A percentile compares a stretch with the other conserved stretches of the same genome.
These are phyloP conservation scores for Pseudozyma tsukubaensis DNA, from an alignment of 1,284 basidiomycete species.

Conservation along the genomic window DNA sequence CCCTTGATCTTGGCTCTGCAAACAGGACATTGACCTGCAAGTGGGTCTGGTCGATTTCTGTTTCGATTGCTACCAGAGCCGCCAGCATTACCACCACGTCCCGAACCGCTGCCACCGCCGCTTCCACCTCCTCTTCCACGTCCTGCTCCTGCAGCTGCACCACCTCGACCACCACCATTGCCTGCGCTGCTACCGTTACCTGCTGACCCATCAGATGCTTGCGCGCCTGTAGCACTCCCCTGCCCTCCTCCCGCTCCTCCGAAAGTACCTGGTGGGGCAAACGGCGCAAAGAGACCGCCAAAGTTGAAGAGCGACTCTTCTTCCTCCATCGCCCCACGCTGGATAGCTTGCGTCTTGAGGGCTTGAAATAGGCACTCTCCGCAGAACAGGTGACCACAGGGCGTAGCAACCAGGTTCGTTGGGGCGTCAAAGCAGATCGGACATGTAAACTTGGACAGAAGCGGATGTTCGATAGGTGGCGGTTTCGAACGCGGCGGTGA, in stretches of 20 bases:
- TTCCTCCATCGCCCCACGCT: conserved; percentile 45
- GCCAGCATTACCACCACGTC: conserved; percentile 15
- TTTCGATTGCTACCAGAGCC: background rate
- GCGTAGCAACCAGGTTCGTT: conserved; percentile 45
- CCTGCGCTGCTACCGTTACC: conserved; percentile 3
- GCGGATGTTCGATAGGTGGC: conserved; percentile 45
- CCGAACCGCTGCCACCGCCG: conserved; percentile 11
- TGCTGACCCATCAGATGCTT: too few species aligned
- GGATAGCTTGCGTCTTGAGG: conserved; percentile 49
- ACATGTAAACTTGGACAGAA: conserved; percentile 58
- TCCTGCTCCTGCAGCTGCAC: conserved; percentile 11
- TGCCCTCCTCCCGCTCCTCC: conserved; percentile 10
- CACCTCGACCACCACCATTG: conserved; percentile 7
- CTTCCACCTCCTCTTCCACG: conserved; percentile 20
- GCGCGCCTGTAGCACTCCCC: background rate
- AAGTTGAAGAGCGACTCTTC: conserved; percentile 21
- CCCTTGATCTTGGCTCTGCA: conserved; percentile 58
- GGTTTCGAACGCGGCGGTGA: conserved; percentile 48
- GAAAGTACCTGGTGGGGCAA: conserved; percentile 23
- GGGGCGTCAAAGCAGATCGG: conserved; percentile 64
- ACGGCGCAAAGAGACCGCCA: conserved; percentile 35
- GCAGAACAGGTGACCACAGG: conserved; percentile 66
- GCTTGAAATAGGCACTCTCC: conserved; percentile 61
- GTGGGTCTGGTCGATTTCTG: conserved; percentile 37
- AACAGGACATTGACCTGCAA: conserved; percentile 60